Percentiles rank a stretch among this genome's conserved stretches.
phyloP scores from a whole-genome alignment of 176 grass and related monocot species.

The Aegilops tauschii region DNA sequence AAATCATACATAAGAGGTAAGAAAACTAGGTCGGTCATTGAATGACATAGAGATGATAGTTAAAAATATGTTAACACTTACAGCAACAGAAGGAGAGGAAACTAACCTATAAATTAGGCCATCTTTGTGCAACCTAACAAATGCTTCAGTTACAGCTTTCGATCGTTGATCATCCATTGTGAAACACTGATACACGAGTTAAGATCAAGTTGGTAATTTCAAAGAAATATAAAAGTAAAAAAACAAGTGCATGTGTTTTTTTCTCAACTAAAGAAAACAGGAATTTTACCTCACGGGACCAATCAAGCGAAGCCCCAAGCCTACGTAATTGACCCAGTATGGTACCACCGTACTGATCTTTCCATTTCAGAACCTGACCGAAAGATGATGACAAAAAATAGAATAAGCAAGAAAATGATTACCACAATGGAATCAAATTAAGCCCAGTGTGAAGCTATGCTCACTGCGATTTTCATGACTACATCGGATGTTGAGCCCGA shows the following conservation, averaged over 20 bases:
- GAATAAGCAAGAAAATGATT: conserved; percentile 1
- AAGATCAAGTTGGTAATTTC: conserved; percentile 13
- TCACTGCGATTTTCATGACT: background rate
- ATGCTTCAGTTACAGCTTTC: conserved; percentile 83
- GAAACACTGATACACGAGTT: conserved; percentile 67
- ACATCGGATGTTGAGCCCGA: background rate
- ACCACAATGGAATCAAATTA: conserved; percentile 5
- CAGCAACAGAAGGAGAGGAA: conserved; percentile 20
- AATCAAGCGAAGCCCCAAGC: conserved; percentile 91
- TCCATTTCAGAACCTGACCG: conserved; percentile 90
- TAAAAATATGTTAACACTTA: conserved; percentile 6
- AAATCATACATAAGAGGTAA: background rate
- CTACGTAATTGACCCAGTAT: conserved; percentile 83
- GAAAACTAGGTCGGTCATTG: background rate
- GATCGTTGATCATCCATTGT: conserved; percentile 93
- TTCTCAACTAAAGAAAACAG: conserved; percentile 17
- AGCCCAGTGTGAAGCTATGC: background rate
- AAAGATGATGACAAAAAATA: conserved; percentile 24
- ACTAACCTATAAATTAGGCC: conserved; percentile 86
- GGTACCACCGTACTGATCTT: conserved; percentile 77
- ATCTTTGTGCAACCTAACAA: conserved; percentile 82
- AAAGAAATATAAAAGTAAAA: background rate
- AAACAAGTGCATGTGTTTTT: background rate
- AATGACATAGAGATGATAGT: background rate
- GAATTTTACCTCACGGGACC: conserved; percentile 74